Evolutionary conservation across 768 basidiomycete genomes (phyloP), one percentile per base, ranked within the genome.

Genomic region (Mycena galericulata): DNA sequence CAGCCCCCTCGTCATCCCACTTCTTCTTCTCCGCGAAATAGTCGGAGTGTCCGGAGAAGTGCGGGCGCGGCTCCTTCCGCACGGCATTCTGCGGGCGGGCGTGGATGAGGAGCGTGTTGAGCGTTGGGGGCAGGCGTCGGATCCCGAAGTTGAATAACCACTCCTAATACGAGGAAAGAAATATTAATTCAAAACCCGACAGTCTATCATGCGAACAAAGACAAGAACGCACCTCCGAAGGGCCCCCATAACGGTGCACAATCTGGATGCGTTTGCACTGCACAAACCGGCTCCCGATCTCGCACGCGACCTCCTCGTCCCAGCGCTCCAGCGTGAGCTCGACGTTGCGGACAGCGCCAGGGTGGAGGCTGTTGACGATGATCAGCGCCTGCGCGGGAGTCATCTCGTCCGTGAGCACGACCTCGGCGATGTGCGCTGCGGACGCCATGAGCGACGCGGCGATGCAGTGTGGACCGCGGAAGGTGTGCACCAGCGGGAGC

Each of bases 231-330:
- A 47, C 58, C 10, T 38, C 24, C 24, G 58, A 56, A 18, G 55
- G 55, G 24, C 30, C 61, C 17, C 18, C 9, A 24, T 62, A 62
- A 17, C 40, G 26, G 29, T 51, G n/a, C 0, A 53, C 26, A 24
- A 62, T 22, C 49, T 27, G 27, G 24, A 62, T 27, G 27, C 50
- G 61, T 49, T 27, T 50, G 45, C 61, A 62, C 36, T 15, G 1
- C 18, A 20, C 6, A n/a, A 62, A 43, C 32, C 61, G 61, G 40
- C 53, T 49, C 26, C 27, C 50, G 50, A 62, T 62, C 61, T 50
- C 61, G 50, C 26, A 32, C 26, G 53, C 38, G 18, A 62, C 61
- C 18, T 51, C 61, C 2, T 11, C 49, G 27, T 40, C 50, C 61
- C 49, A 62, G 36, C n/a, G 49, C n/a, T 6, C 40, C 9, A 62